Base-by-base conservation (phyloP, 1,284 basidiomycete species). In the Cryptococcus jaspeensis region DNA sequence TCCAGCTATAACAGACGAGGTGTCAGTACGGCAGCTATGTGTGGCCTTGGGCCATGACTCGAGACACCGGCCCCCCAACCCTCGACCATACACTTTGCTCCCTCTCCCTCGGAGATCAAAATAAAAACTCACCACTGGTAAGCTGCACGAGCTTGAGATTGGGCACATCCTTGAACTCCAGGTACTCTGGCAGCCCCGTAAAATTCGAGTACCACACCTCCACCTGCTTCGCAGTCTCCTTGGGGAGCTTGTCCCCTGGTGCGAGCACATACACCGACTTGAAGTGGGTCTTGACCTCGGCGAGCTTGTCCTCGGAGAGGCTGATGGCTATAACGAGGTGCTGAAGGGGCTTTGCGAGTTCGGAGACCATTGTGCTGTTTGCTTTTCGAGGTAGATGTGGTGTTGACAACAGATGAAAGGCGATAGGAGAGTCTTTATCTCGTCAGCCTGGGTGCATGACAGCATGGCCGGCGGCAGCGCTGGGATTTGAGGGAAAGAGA, bases 111-210 rank as follows among this genome's bases (percentile, higher is more conserved):
- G 4, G 28, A 32, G 28, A 4, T 32, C 28, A 9, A 32, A 32
- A 32, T 32, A 4, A 15, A 18, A 32, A 64, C 71, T 52, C 55
- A 70, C 72, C 71, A 41, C 55, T 60, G 11, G 60, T 61, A 1
- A 77, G 60, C 63, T 77, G 75, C 32, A 77, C 55, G 15, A 73
- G 28, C 52, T 59, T 58, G 13, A 66, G 44, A 28, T 63, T 62
- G 1, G 54, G 57, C 8, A 73, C 32, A n/a, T 69, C 57, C 23
- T 61, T 59, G 15, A 63, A 52, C 41, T 46, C 51, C 12, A 70
- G 37, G 9, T 50, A 38, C 36, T 62, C 47, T 3, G 70, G 69
- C 22, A 72, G 25, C 2, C 69, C 70, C 0, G 44, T 13, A 43
- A 51, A 64, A 5, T 47, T 59, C 3, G 55, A 43, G 50, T 67